phyloP scores from a whole-genome alignment of 352 stramenopile genomes.

The Aphanomyces cochlioides region DNA sequence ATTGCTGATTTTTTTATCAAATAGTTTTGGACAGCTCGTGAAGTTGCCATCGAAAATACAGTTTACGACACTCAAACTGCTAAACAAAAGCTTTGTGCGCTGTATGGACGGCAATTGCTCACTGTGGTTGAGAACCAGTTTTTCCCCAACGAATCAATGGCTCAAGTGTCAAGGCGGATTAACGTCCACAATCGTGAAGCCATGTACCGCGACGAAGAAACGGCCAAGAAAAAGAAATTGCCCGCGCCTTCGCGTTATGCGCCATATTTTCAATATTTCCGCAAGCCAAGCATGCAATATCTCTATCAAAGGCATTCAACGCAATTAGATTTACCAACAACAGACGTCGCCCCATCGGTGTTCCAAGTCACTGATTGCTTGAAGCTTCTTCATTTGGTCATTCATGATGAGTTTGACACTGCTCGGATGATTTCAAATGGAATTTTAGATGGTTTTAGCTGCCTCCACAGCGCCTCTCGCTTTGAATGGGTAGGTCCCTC shows the following conservation, averaged over 20 bases:
- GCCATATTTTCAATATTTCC: constrained; percentile 39
- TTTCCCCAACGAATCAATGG: constrained; percentile 42
- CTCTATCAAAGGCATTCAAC: constrained; percentile 62
- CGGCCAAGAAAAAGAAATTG: constrained; percentile 31
- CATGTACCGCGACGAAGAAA: constrained; percentile 34
- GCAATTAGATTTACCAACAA: constrained; percentile 42
- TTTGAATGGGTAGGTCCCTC: constrained; percentile 43
- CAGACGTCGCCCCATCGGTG: constrained; percentile 43
- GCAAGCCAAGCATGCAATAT: constrained; percentile 49
- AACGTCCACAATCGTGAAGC: constrained; percentile 46
- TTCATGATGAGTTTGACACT: constrained; percentile 52
- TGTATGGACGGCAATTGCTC: constrained; percentile 38
- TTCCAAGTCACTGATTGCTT: constrained; percentile 61
- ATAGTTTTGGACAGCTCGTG: constrained; percentile 45
- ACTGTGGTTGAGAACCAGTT: constrained; percentile 43
- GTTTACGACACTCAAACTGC: constrained; percentile 45
- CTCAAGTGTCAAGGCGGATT: constrained; percentile 46
- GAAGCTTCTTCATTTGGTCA: constrained; percentile 42
- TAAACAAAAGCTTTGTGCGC: constrained; percentile 54
- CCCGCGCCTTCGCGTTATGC: constrained; percentile 24
- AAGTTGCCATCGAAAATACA: constrained; percentile 48
- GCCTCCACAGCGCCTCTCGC: constrained; percentile 55
- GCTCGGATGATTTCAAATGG: constrained; percentile 34
- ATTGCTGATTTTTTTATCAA: background rate
- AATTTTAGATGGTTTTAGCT: constrained; percentile 38